Percentiles rank a stretch among this genome's conserved stretches.
These are phyloP conservation scores for Peronospora farinosa DNA, from an alignment of 352 stramenopile species.

Conservation along the genomic window DNA sequence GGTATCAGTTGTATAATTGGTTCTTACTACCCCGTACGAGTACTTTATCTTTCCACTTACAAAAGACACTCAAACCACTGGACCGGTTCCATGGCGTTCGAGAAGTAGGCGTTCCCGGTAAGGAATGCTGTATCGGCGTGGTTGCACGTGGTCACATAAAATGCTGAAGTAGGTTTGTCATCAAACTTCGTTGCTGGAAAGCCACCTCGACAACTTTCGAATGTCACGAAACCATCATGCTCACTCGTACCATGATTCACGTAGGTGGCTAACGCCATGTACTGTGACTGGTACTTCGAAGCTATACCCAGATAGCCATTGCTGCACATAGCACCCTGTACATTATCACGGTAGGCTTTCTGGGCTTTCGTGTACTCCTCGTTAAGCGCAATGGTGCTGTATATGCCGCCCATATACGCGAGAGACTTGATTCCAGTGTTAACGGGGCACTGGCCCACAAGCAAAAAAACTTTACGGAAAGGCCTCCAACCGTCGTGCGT, in stretches of 20 bases:
- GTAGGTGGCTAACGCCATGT: constrained; percentile 16
- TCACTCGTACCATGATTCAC: constrained; percentile 23
- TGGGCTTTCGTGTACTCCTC: constrained; percentile 28
- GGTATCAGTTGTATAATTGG: no score
- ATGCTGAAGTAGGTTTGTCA: constrained; percentile 32
- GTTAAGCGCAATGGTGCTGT: constrained; percentile 26
- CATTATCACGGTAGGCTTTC: constrained; percentile 30
- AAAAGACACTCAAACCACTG: constrained; percentile 63
- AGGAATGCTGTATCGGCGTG: constrained; percentile 53
- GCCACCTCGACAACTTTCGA: constrained; percentile 40
- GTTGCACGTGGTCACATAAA: constrained; percentile 57
- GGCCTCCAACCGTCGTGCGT: constrained; percentile 25
- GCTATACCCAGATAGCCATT: constrained; percentile 29
- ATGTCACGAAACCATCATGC: constrained; percentile 39
- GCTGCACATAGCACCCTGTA: constrained; percentile 41
- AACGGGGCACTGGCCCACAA: constrained; percentile 35
- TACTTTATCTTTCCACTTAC: no score
- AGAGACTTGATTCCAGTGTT: constrained; percentile 34
- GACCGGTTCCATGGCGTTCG: constrained; percentile 38
- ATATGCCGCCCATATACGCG: constrained; percentile 33
- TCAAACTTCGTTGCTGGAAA: constrained; percentile 30
- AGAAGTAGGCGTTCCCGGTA: constrained; percentile 40
- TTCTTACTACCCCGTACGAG: no score
- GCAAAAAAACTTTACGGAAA: constrained; percentile 27
- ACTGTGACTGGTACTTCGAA: constrained; percentile 23